Evolutionary conservation across 1,284 basidiomycete genomes (phyloP), one percentile per base, ranked within the genome.

Genomic region (Tetrapyrgos nigripes): DNA sequence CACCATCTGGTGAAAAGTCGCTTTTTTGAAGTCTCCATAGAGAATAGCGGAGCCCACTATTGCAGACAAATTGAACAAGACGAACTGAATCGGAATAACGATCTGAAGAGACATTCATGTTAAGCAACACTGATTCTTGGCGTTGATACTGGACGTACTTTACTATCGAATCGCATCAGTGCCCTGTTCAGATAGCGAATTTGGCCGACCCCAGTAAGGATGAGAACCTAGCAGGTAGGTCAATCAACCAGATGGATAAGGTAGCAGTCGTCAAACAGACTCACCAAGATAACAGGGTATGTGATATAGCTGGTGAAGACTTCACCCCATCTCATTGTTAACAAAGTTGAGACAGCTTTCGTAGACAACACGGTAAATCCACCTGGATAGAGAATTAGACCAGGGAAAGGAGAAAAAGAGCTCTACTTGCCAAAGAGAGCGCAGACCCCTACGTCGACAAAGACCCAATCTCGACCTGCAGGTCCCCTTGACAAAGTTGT

Each of bases 331-430:
- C 91, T 80, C 63, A 86, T 78, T 17, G 91, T 92, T 37, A 97
- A 76, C 29, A 99, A 79, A 1, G 92, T 93, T 13, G 94, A 96
- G 37, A 97, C 76, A 1, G 93, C 96, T 70, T 99, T 98, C 1
- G 97, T 98, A 0, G 94, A 88, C 3, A 99, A 79, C 0, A 98
- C 96, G 1, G 96, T 98, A 72, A 96, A 98, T 4, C 94, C 96
- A 26, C 95, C 94, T 90, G 61, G 0, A 62, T 44, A 58, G 29
- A 50, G 28, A 23, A 54, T 13, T 53, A 46, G 19, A 27, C 37
- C 43, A 53, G 62, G 28, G 58, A 59, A 24, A 50, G 14, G 51
- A 26, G 59, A 49, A 40, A 11, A 29, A 44, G 56, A 57, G 26
- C 27, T 43, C 19, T 28, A 28, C 80, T 63, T 61, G 89, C 93